Percentiles rank a stretch among this genome's conserved stretches.
phyloP scores from a whole-genome alignment of 768 basidiomycete species.

The Steccherinum ochraceum region DNA sequence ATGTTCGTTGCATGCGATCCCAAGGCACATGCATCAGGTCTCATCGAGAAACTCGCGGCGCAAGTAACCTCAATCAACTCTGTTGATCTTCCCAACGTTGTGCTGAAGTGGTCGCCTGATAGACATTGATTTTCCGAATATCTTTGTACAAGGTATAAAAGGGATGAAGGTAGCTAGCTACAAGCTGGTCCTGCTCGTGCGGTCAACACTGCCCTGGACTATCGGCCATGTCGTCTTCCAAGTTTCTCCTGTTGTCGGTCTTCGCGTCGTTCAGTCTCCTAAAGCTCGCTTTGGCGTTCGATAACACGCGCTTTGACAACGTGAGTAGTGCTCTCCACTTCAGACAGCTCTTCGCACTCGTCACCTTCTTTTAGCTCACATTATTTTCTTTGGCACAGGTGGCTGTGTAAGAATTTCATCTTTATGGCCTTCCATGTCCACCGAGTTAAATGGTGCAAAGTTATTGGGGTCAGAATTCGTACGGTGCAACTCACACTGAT shows the following conservation, averaged over 20 bases:
- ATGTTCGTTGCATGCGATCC: not conserved
- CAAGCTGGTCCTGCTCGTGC: too few relatives aligned
- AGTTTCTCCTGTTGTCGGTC: not conserved
- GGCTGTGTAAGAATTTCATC: slow-evolving; percentile 38
- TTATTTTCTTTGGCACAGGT: slow-evolving; percentile 35
- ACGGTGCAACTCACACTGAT: slow-evolving; percentile 50
- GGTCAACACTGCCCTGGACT: too few relatives aligned
- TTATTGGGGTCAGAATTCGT: slow-evolving; percentile 75
- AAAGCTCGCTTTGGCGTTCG: slow-evolving; percentile 34
- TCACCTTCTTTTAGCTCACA: slow-evolving; percentile 5
- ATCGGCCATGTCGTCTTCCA: too few relatives aligned
- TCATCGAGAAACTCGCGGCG: too few relatives aligned
- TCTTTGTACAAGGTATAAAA: too few relatives aligned
- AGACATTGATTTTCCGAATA: too few relatives aligned
- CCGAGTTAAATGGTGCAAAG: slow-evolving; percentile 27
- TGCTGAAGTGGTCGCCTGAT: too few relatives aligned
- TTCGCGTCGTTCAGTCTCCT: not conserved
- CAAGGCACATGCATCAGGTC: not conserved
- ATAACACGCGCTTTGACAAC: slow-evolving; percentile 57
- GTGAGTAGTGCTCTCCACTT: slow-evolving; percentile 33
- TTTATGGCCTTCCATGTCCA: not conserved
- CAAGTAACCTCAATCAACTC: too few relatives aligned
- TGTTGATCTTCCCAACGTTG: too few relatives aligned
- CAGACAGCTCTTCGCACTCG: not conserved
- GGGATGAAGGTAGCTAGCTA: too few relatives aligned